These are phyloP conservation scores for Termitomyces heimii DNA, from an alignment of 768 basidiomycete species.

Conservation along the genomic window DNA sequence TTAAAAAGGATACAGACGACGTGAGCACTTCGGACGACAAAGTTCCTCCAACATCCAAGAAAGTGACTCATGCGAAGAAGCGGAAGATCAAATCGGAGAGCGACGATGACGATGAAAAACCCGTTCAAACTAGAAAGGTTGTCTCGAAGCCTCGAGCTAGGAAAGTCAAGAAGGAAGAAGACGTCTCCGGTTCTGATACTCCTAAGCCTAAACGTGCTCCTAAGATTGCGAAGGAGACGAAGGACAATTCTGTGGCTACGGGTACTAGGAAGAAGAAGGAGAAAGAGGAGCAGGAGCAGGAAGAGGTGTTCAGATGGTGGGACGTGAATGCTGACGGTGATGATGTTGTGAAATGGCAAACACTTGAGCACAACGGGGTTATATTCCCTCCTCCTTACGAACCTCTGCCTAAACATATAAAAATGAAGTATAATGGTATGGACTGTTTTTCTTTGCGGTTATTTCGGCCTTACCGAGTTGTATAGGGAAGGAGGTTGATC, in stretches of 20 bases:
- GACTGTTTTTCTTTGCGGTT: conserved; percentile 6
- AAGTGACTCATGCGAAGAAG: conserved; percentile 29
- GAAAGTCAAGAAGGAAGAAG: conserved; percentile 50
- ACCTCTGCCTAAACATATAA: conserved; percentile 72
- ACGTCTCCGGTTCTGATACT: conserved; percentile 32
- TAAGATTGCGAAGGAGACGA: conserved; percentile 38
- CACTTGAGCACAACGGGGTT: conserved; percentile 92
- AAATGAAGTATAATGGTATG: conserved; percentile 94
- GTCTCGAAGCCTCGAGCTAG: conserved; percentile 43
- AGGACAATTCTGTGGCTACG: conserved; percentile 30
- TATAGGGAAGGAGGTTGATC: conserved; percentile 69
- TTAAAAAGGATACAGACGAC: conserved; percentile 37
- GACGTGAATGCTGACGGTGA: conserved; percentile 70
- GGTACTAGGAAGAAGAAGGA: conserved; percentile 49
- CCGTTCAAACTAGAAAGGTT: conserved; percentile 36
- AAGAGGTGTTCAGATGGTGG: conserved; percentile 85
- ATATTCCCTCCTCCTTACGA: conserved; percentile 95
- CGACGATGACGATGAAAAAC: conserved; percentile 41
- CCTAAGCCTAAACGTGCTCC: conserved; percentile 37
- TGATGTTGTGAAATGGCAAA: conserved; percentile 84
- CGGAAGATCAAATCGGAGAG: conserved; percentile 46
- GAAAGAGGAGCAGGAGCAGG: conserved; percentile 67
- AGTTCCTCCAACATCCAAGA: conserved; percentile 30
- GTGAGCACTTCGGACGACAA: conserved; percentile 30
- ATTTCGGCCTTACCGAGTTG: conserved; percentile 5